These are phyloP conservation scores for Pugionium dolabratum DNA, from an alignment of 345 rosid genomes.

Conservation along the genomic window DNA sequence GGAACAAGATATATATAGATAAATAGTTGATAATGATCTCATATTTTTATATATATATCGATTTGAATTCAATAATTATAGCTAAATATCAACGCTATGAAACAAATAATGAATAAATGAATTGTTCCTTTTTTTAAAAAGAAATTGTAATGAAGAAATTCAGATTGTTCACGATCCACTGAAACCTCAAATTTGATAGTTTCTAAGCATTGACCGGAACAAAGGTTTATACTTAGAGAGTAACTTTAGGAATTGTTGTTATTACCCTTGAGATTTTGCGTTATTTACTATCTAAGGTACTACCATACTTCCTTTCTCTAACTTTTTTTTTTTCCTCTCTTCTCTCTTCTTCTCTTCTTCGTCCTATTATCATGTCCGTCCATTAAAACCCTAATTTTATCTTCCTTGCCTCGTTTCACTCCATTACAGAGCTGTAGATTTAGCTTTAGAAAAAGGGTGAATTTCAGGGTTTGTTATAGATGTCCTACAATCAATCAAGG, in stretches of 20 bases:
- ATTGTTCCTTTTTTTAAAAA: too few species aligned
- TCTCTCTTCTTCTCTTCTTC: conserved; percentile 24
- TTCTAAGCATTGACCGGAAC: conserved; percentile 47
- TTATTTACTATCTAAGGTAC: not conserved
- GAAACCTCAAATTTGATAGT: conserved; percentile 42
- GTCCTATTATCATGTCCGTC: conserved; percentile 51
- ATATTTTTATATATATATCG: too few species aligned
- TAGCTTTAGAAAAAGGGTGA: conserved; percentile 27
- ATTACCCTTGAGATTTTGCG: not conserved
- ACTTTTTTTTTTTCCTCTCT: conserved; percentile 6
- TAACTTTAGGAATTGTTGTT: conserved; percentile 21
- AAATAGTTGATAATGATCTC: too few species aligned
- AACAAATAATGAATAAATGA: too few species aligned
- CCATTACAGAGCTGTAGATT: conserved; percentile 29
- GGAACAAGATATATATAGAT: too few species aligned
- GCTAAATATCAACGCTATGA: too few species aligned
- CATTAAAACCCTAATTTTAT: conserved; percentile 76
- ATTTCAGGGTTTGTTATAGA: conserved; percentile 53
- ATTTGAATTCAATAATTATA: too few species aligned
- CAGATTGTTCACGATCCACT: conserved; percentile 27
- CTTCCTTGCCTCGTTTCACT: conserved; percentile 41
- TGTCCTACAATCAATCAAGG: conserved; percentile 98
- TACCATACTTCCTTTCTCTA: not conserved
- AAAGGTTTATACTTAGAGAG: conserved; percentile 19
- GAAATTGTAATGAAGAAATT: conserved; percentile 6